These are phyloP conservation scores for Cochlearia excelsa DNA, from an alignment of 345 rosid genomes.

Conservation along the genomic window DNA sequence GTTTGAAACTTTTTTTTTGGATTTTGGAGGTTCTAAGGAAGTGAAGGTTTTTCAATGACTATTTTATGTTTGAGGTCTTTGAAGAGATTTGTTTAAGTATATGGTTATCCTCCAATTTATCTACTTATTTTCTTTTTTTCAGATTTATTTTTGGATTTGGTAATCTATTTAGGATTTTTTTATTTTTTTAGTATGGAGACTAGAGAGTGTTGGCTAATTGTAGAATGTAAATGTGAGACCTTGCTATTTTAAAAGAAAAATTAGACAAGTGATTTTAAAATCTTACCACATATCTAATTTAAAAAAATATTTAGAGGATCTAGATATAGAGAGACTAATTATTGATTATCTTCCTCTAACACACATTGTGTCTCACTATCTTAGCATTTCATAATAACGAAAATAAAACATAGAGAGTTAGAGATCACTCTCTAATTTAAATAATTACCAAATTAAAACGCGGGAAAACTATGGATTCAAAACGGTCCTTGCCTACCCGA, in stretches of 20 bases:
- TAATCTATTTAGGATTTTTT: conserved; percentile 6
- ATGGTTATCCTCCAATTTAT: conserved; percentile 21
- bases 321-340: neutral
- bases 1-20: conserved; percentile 10
- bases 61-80: conserved; percentile 29
- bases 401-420: too few species aligned
- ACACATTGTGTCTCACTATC: too few species aligned
- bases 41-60: conserved; percentile 13
- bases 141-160: neutral
- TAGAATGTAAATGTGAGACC: too few species aligned
- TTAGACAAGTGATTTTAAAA: too few species aligned
- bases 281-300: too few species aligned
- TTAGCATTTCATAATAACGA: too few species aligned
- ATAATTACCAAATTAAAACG: too few species aligned
- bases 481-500: conserved; percentile 10
- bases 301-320: neutral
- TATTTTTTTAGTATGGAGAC: too few species aligned
- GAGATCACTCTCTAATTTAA: too few species aligned
- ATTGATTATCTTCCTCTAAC: too few species aligned
- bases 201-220: too few species aligned
- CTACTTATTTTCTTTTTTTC: neutral
- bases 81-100: neutral
- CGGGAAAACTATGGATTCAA: neutral
- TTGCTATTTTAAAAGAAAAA: too few species aligned
- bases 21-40: conserved; percentile 23